Conservation (phyloP, 805 yeast genomes). For the Nakazawaea populi region DNA sequence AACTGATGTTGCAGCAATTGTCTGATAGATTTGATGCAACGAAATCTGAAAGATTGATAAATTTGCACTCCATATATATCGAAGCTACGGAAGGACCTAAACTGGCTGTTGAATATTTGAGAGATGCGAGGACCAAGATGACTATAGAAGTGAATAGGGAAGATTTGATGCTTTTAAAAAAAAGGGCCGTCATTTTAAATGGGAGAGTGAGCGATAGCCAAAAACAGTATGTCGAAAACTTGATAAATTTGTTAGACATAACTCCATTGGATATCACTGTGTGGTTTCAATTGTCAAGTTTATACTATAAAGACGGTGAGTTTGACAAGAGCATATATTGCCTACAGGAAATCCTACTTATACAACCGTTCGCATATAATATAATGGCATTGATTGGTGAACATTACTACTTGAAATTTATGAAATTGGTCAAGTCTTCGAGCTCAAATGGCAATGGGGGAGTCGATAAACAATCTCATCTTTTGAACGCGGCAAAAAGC, state of each 20-base stretch:
- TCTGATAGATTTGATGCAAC: constrained; percentile 56
- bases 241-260: constrained; percentile 49
- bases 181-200: constrained; percentile 31
- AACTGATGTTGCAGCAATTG: constrained; percentile 54
- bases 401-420: constrained; percentile 18
- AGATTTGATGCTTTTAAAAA: constrained; percentile 30
- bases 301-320: constrained; percentile 56
- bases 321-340: constrained; percentile 63
- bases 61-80: constrained; percentile 48
- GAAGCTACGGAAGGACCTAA: constrained; percentile 46
- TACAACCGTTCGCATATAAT: constrained; percentile 65
- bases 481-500: background rate
- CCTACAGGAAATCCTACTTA: constrained; percentile 62
- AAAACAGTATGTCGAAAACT: constrained; percentile 45
- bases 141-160: constrained; percentile 22
- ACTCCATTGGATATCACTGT: constrained; percentile 72
- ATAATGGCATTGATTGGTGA: constrained; percentile 63
- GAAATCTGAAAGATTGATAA: constrained; percentile 48
- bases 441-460: constrained; percentile 12
- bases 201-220: constrained; percentile 19
- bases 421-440: constrained; percentile 4
- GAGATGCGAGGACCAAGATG: constrained; percentile 12
- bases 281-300: constrained; percentile 72
- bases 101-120: constrained; percentile 31
- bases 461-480: background rate